phyloP scores from a whole-genome alignment of 768 basidiomycete species.

The Boletales sp. region DNA sequence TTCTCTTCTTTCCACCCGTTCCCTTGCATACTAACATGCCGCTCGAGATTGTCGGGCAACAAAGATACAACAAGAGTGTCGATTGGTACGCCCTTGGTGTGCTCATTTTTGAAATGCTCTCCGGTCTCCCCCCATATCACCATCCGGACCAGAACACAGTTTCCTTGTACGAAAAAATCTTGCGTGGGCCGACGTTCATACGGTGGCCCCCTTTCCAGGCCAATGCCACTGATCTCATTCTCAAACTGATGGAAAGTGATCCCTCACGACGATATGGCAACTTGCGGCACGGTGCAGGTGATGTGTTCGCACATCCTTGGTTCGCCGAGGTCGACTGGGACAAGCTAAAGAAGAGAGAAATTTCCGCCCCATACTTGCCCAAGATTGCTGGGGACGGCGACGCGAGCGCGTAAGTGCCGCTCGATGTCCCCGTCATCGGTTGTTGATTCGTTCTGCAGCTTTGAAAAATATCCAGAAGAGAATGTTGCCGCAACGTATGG shows the following conservation, averaged over 20 bases:
- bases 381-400: slow-evolving; percentile 92
- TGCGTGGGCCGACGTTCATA: slow-evolving; percentile 67
- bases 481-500: slow-evolving; percentile 62
- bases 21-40: slow-evolving; percentile 5
- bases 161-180: slow-evolving; percentile 88
- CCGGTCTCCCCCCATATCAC: slow-evolving; percentile 93
- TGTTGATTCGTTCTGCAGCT: slow-evolving; percentile 38
- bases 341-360: slow-evolving; percentile 75
- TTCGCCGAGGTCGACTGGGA: slow-evolving; percentile 93
- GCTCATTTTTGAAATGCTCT: slow-evolving; percentile 96
- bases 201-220: slow-evolving; percentile 76
- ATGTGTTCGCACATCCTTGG: slow-evolving; percentile 93
- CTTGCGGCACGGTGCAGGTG: slow-evolving; percentile 79
- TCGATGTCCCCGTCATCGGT: neutral
- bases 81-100: slow-evolving; percentile 99
- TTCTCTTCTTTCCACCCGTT: slow-evolving; percentile 15
- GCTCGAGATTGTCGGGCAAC: slow-evolving; percentile 67
- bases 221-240: slow-evolving; percentile 83
- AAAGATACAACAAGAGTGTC: slow-evolving; percentile 91
- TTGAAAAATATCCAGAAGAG: slow-evolving; percentile 78
- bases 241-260: slow-evolving; percentile 87
- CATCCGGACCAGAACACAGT: slow-evolving; percentile 82
- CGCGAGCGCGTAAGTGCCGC: slow-evolving; percentile 75
- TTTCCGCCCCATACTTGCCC: slow-evolving; percentile 93
- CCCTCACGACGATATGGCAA: slow-evolving; percentile 89